phyloP scores from a whole-genome alignment of 75 land plant genomes.

The Chamaecyparis obtusa region DNA sequence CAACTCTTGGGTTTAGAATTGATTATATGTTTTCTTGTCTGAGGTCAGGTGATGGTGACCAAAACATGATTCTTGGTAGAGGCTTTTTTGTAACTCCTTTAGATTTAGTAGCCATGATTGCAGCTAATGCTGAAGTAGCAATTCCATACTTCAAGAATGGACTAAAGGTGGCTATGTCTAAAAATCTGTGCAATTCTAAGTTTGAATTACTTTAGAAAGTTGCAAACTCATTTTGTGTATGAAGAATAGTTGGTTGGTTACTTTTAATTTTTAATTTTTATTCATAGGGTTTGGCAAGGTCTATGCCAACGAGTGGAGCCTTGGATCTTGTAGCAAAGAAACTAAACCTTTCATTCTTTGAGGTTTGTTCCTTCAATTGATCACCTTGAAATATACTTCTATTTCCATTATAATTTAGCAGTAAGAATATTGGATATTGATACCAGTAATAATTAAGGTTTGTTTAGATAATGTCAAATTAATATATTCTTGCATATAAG shows the following conservation, averaged over 20 bases:
- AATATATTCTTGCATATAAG: neutral
- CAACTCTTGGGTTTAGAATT: neutral
- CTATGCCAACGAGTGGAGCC: slow-evolving; percentile 98
- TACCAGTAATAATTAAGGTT: neutral
- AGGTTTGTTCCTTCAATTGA: slow-evolving; percentile 39
- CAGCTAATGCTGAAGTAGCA: slow-evolving; percentile 91
- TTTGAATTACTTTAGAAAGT: neutral
- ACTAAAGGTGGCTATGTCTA: slow-evolving; percentile 48
- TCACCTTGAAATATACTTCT: neutral
- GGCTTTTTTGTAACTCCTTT: slow-evolving; percentile 93
- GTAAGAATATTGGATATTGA: neutral
- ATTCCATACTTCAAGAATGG: slow-evolving; percentile 90
- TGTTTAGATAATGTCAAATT: neutral
- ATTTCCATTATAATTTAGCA: neutral
- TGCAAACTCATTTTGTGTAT: neutral
- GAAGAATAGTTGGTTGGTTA: neutral
- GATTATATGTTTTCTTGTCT: neutral
- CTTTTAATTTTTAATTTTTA: neutral
- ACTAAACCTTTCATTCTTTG: slow-evolving; percentile 78
- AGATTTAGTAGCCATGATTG: slow-evolving; percentile 95
- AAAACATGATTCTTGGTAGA: slow-evolving; percentile 91
- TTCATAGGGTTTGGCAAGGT: slow-evolving; percentile 76
- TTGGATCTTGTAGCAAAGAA: slow-evolving; percentile 91
- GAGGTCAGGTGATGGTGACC: slow-evolving; percentile 86
- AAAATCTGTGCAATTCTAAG: neutral